Conservation (phyloP, 352 stramenopile species). For the Globisporangium viniferum region DNA sequence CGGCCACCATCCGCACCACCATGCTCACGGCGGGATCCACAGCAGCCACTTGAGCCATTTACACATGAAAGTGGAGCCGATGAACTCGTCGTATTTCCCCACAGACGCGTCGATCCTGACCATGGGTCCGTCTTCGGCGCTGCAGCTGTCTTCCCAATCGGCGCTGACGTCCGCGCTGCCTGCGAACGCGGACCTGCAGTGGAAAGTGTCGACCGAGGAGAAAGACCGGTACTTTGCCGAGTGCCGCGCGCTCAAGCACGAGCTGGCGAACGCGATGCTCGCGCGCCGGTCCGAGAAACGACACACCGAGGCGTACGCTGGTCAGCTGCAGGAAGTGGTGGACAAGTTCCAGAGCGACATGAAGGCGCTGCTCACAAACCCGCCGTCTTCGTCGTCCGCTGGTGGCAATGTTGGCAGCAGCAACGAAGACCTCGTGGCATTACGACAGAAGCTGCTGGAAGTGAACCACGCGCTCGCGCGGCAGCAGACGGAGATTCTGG, state of each 20-base stretch:
- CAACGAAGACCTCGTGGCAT: constrained; percentile 46
- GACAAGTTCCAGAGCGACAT: constrained; percentile 60
- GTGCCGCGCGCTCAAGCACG: constrained; percentile 57
- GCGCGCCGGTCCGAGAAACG: constrained; percentile 46
- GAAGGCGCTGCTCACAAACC: constrained; percentile 32
- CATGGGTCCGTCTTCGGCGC: constrained; percentile 35
- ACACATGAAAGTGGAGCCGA: constrained; percentile 59
- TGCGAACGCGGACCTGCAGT: constrained; percentile 31
- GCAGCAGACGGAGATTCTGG: constrained; percentile 62
- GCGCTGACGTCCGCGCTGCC: constrained; percentile 12
- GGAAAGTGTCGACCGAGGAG: constrained; percentile 49
- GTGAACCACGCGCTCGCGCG: constrained; percentile 59
- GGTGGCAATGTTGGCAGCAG: constrained; percentile 15
- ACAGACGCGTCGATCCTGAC: constrained; percentile 60
- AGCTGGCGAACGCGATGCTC: constrained; percentile 47
- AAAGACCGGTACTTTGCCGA: constrained; percentile 72
- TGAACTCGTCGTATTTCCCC: constrained; percentile 66
- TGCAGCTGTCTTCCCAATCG: constrained; percentile 5
- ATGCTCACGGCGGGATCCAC: neutral
- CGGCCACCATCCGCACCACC: constrained; percentile 17
- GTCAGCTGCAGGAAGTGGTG: constrained; percentile 50
- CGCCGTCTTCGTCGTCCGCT: constrained; percentile 14
- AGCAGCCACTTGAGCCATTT: constrained; percentile 29
- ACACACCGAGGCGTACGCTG: constrained; percentile 31
- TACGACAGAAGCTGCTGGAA: constrained; percentile 65